A percentile compares a stretch with the other conserved stretches of the same genome.
These are phyloP conservation scores for Candida glucosophila DNA, from an alignment of 1,139 yeast species.

Conservation along the genomic window DNA sequence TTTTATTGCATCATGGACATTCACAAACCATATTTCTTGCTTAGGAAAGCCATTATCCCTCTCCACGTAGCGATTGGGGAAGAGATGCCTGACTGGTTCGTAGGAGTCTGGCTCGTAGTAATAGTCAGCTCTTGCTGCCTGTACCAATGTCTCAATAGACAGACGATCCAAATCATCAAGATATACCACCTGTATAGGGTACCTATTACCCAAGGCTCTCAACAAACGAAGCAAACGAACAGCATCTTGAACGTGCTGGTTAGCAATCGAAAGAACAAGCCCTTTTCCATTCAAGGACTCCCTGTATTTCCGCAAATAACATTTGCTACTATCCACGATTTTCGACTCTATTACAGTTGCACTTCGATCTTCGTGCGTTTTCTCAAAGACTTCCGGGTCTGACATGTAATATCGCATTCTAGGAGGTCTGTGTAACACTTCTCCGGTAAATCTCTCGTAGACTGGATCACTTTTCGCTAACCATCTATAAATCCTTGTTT, in stretches of 20 bases:
- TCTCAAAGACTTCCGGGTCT: slow-evolving; percentile 12
- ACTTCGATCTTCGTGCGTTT: slow-evolving; percentile 7
- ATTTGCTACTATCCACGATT: slow-evolving; percentile 6
- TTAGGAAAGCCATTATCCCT: slow-evolving; percentile 16
- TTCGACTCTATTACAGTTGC: not conserved
- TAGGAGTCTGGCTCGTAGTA: slow-evolving; percentile 19
- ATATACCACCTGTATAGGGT: slow-evolving; percentile 50
- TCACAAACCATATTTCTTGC: slow-evolving; percentile 31
- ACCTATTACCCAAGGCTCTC: slow-evolving; percentile 34
- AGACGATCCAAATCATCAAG: slow-evolving; percentile 21
- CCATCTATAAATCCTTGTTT: slow-evolving; percentile 39
- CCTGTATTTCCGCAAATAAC: slow-evolving; percentile 34
- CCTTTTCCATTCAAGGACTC: slow-evolving; percentile 37
- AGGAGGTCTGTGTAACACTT: slow-evolving; percentile 28
- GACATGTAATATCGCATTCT: slow-evolving; percentile 15
- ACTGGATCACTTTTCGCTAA: slow-evolving; percentile 30
- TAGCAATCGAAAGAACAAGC: slow-evolving; percentile 41
- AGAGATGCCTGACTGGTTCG: slow-evolving; percentile 12
- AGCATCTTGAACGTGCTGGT: slow-evolving; percentile 35
- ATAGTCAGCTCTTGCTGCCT: slow-evolving; percentile 22
- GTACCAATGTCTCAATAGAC: slow-evolving; percentile 15
- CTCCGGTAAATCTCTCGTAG: slow-evolving; percentile 40
- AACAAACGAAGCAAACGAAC: slow-evolving; percentile 35
- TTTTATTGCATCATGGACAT: slow-evolving; percentile 18
- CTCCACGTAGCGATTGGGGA: slow-evolving; percentile 16